A percentile compares a stretch with the other conserved stretches of the same genome.
phyloP scores from a whole-genome alignment of 495 filamentous ascomycete genomes.

The Lasiosphaeria miniovina region DNA sequence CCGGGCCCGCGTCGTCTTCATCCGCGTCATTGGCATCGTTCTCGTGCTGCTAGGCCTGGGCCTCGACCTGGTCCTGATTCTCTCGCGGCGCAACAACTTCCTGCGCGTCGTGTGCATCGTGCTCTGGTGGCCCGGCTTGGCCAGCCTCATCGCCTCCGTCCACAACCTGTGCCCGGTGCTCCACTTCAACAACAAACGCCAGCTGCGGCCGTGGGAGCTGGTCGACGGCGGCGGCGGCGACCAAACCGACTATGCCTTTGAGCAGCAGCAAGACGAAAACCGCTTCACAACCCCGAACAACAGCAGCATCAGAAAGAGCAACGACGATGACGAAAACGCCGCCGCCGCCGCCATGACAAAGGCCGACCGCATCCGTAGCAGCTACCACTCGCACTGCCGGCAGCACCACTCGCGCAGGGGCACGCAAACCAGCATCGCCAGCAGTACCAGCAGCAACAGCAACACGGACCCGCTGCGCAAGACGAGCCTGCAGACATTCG shows the following conservation, averaged over 20 bases:
- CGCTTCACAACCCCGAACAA: not conserved
- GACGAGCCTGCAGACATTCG: conserved; percentile 45
- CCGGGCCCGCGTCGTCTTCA: conserved; percentile 54
- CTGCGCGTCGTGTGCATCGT: conserved; percentile 54
- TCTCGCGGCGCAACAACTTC: conserved; percentile 51
- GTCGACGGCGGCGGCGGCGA: conserved; percentile 34
- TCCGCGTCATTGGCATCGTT: conserved; percentile 50
- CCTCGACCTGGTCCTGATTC: conserved; percentile 53
- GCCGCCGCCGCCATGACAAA: too few species aligned
- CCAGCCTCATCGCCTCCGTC: conserved; percentile 56
- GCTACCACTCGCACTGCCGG: too few species aligned
- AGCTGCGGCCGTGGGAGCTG: conserved; percentile 68
- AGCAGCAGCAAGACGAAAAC: conserved; percentile 22
- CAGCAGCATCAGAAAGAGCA: too few species aligned
- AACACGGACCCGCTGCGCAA: conserved; percentile 35
- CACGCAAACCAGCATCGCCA: conserved; percentile 4
- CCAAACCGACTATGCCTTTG: too few species aligned
- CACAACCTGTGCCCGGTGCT: conserved; percentile 65
- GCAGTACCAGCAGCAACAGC: conserved; percentile 1
- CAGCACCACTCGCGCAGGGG: conserved; percentile 9
- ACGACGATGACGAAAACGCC: too few species aligned
- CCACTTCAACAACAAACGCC: conserved; percentile 54
- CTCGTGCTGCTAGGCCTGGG: conserved; percentile 50
- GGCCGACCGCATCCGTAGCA: too few species aligned
- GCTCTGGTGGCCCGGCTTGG: conserved; percentile 58